Conservation (phyloP, 2,329 filamentous ascomycete genomes). For the Alternaria sp. region DNA sequence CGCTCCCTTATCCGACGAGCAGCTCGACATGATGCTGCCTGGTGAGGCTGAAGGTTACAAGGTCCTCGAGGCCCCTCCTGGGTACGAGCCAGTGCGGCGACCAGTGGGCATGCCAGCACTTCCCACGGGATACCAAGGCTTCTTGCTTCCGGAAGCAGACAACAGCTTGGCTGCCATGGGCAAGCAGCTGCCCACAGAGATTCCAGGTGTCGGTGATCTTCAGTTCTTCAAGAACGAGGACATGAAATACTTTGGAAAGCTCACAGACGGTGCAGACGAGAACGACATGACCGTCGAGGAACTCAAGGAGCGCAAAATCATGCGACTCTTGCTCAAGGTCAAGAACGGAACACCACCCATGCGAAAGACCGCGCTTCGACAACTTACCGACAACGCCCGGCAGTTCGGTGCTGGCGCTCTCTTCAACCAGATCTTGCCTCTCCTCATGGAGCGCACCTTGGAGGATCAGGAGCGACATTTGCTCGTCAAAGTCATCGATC, state of each 20-base stretch:
- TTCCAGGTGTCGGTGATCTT: constrained; percentile 92
- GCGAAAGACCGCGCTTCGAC: constrained; percentile 96
- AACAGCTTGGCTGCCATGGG: constrained; percentile 76
- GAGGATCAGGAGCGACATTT: constrained; percentile 98
- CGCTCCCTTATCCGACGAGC: constrained; percentile 86
- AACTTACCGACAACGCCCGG: constrained; percentile 95
- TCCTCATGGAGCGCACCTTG: constrained; percentile 97
- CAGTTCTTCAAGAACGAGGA: constrained; percentile 99
- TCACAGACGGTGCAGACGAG: constrained; percentile 93
- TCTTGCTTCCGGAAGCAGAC: constrained; percentile 97
- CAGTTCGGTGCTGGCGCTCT: constrained; percentile 93
- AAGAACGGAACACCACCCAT: constrained; percentile 99
- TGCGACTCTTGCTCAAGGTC: constrained; percentile 94
- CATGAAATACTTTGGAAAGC: constrained; percentile 98
- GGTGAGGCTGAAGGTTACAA: constrained; percentile 91
- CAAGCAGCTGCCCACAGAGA: constrained; percentile 92
- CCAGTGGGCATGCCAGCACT: constrained; percentile 78
- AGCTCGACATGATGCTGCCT: constrained; percentile 89
- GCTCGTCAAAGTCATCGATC: constrained; percentile 98
- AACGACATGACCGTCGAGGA: constrained; percentile 92
- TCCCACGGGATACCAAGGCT: constrained; percentile 73
- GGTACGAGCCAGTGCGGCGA: constrained; percentile 82
- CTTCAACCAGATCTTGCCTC: constrained; percentile 95
- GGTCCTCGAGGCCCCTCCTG: constrained; percentile 85
- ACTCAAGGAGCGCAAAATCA: constrained; percentile 97